A percentile compares a stretch with the other conserved stretches of the same genome.
Evolutionary conservation across 192 early-diverging fungal species (phyloP).

Genomic region (Ambispora gerdemannii): DNA sequence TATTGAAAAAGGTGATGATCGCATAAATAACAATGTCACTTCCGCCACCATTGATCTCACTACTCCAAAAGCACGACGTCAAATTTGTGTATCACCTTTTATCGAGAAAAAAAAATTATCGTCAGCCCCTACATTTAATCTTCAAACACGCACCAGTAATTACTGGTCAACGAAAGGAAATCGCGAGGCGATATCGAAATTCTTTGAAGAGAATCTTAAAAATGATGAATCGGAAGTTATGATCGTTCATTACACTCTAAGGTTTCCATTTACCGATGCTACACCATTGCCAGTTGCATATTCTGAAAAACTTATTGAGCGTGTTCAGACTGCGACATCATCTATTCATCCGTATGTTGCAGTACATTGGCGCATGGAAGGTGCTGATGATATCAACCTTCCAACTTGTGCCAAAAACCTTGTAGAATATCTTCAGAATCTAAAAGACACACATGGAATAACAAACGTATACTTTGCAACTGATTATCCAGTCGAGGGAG

Average conservation of each 20-base stretch:
- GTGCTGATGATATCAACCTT: neutral
- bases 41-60: neutral
- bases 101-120: neutral
- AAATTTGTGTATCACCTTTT: neutral
- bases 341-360: slow-evolving; percentile 20
- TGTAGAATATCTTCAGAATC: neutral
- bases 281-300: neutral
- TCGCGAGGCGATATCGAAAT: neutral
- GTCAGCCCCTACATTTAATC: neutral
- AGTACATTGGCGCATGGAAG: slow-evolving; percentile 21
- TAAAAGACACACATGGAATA: slow-evolving; percentile 1
- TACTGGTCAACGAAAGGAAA: neutral
- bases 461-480: slow-evolving; percentile 32
- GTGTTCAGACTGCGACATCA: neutral
- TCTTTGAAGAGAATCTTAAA: neutral
- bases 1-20: neutral
- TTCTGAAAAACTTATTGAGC: slow-evolving; percentile 3
- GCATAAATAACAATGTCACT: too few relatives aligned
- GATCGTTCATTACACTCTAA: neutral
- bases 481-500: slow-evolving; percentile 26
- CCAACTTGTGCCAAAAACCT: slow-evolving; percentile 6
- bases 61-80: too few relatives aligned
- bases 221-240: neutral
- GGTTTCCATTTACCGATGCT: too few relatives aligned
- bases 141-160: neutral